Conservation (phyloP, 805 yeast genomes). For the Kluyveromyces aestuarii region DNA sequence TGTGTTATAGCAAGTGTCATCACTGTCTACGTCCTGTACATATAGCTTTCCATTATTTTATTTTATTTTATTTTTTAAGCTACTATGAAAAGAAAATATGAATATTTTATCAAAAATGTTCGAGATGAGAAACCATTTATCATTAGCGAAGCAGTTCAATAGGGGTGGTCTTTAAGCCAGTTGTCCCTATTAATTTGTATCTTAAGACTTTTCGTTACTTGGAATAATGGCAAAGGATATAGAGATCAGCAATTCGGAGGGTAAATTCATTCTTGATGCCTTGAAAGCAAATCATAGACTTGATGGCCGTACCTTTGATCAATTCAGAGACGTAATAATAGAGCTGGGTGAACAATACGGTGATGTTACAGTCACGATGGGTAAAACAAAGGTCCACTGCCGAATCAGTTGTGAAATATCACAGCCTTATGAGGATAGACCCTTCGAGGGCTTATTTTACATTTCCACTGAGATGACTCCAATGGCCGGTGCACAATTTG, state of each 20-base stretch:
- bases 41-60: no score
- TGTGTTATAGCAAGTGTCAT: no score
- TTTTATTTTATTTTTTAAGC: no score
- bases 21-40: no score
- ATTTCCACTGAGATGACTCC: slow-evolving; percentile 83
- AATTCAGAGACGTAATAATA: slow-evolving; percentile 59
- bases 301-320: slow-evolving; percentile 60
- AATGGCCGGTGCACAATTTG: slow-evolving; percentile 83
- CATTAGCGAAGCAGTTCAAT: neutral
- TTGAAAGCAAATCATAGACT: slow-evolving; percentile 53
- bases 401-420: slow-evolving; percentile 65
- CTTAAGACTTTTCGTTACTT: no score
- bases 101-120: no score
- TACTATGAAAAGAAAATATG: no score
- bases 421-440: slow-evolving; percentile 81
- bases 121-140: no score
- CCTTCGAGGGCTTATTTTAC: slow-evolving; percentile 83
- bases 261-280: slow-evolving; percentile 50
- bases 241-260: slow-evolving; percentile 57
- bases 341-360: slow-evolving; percentile 66
- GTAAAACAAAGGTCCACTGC: slow-evolving; percentile 45
- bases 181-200: neutral
- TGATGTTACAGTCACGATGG: slow-evolving; percentile 68
- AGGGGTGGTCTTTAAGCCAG: neutral
- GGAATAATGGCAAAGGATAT: slow-evolving; percentile 49